Base-by-base conservation (phyloP, 805 yeast species). In the Candida railenensis region DNA sequence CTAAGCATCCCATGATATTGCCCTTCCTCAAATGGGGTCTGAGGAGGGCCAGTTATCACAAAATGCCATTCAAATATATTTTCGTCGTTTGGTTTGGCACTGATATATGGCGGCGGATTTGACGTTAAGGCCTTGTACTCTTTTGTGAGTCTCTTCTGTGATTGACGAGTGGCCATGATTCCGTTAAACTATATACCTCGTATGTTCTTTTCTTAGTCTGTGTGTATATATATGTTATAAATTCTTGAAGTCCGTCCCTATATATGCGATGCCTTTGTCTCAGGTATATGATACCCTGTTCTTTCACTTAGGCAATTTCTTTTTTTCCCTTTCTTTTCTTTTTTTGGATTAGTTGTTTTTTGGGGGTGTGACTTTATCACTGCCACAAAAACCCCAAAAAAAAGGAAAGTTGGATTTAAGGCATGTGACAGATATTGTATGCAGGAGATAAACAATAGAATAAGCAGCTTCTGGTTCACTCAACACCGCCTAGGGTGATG, bases 31-130 rank as follows among this genome's bases (percentile, higher is more conserved):
- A 86, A 92, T 2, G 95, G 95, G 1, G 97, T 87, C 34, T 83
- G 84, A 12, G 94, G 90, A 3, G 97, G 97, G 1, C 98, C 98
- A 0, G 89, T 84, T 43, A 92, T 85, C 28, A 91, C 78, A 61
- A 89, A 92, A 65, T 90, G 97, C 96, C 97, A 91, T 62, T 89
- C 95, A 45, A 94, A 70, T 46, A 94, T 87, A 62, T 94, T 90
- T 38, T 80, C 75, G 48, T 94, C 98, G 49, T 85, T 81, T 3
- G 98, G 98, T 48, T 85, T 83, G 19, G 97, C 97, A 9, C 72
- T 71, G 39, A 92, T 82, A 59, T 68, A 91, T 4, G 96, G 96
- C 8, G 96, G 89, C 1, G 97, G 96, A 56, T 77, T 85, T 46
- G 81, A 85, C 54, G 78, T 78, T 52, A 94, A 80, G 39, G 81